Base-by-base conservation (phyloP, 306 rosid species). In the Cicer chorassanicum region DNA sequence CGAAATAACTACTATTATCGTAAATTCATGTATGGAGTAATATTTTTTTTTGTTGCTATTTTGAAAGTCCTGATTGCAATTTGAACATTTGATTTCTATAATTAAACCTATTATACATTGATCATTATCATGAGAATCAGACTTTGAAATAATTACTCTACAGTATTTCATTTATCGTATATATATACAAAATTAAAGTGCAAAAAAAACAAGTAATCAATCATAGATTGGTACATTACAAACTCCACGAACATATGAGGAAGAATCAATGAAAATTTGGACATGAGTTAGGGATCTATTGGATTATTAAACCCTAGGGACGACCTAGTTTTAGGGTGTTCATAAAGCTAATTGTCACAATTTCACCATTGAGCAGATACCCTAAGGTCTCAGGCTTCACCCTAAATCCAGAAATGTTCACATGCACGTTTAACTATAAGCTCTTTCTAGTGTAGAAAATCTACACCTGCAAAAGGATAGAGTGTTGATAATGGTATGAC, bases 301-400 rank as follows among this genome's bases (percentile, higher is more conserved):
- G 38, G 38, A 2, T 18, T 9, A 19, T 19, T 36, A 19, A 18
- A 55, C n/a, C 38, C 61, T 19, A 55, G 36, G 4, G n/a, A 18
- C 12, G 6, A 7, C 57, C 24, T 51, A 53, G 42, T 59, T 29
- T 59, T 11, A 2, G 41, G 34, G 42, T 59, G 65, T 24, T 16
- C 59, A 8, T 53, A 61, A 60, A 43, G 69, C 68, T 12, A 19
- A 36, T 36, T 57, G 43, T 46, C 63, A 18, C 42, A 55, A 29
- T 19, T 15, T 44, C 64, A 39, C 8, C 12, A 11, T 14, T 69
- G 15, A 21, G 54, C 61, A 34, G 74, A 34, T 8, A 49, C 34
- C 60, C 62, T 12, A 5, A 9, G 15, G 19, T 2, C 61, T 48
- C 15, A 9, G 45, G 48, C 57, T 12, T 21, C 45, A 42, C 60